Evolutionary conservation across 371 early-diverging fungal species (phyloP).

Genomic region (Catenaria anguillulae): DNA sequence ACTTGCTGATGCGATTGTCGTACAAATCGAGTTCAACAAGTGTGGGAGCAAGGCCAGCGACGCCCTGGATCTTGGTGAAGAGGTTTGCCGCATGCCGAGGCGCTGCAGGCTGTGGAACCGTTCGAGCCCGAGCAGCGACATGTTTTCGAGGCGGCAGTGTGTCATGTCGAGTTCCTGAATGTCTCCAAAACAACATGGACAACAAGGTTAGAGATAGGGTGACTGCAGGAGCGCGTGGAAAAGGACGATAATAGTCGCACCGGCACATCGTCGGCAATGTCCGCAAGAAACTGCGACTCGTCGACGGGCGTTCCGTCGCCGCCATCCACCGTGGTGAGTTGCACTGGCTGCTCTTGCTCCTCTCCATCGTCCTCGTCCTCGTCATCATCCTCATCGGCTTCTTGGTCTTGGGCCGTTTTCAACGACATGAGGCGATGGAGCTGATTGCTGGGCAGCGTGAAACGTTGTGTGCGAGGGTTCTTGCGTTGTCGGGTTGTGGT

Average conservation of each 20-base stretch:
- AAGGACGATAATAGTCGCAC: too few relatives aligned
- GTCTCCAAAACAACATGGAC: too few relatives aligned
- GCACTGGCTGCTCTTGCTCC: constrained; percentile 10
- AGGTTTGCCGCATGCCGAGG: constrained; percentile 82
- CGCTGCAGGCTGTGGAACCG: constrained; percentile 56
- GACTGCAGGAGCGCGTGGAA: too few relatives aligned
- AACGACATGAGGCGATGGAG: too few relatives aligned
- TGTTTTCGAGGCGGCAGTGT: constrained; percentile 51
- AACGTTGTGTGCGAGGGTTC: too few relatives aligned
- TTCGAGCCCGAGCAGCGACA: constrained; percentile 41
- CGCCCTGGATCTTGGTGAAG: constrained; percentile 51
- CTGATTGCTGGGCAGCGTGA: too few relatives aligned
- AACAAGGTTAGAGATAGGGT: too few relatives aligned
- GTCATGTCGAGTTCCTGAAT: constrained; percentile 68
- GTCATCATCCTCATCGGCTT: constrained; percentile 6
- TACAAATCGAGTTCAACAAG: constrained; percentile 80
- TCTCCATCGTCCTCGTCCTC: constrained; percentile 7
- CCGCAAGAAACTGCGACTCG: constrained; percentile 28
- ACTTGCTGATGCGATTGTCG: constrained; percentile 74
- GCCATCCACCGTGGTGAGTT: constrained; percentile 11
- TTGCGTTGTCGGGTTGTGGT: not conserved
- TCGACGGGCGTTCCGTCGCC: constrained; percentile 9
- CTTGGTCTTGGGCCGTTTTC: too few relatives aligned
- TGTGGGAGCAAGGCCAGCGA: constrained; percentile 29
- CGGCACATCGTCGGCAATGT: constrained; percentile 24